Percentiles rank a stretch among this genome's conserved stretches.
These are phyloP conservation scores for Letharia lupina DNA, from an alignment of 495 filamentous ascomycete species.

Conservation along the genomic window DNA sequence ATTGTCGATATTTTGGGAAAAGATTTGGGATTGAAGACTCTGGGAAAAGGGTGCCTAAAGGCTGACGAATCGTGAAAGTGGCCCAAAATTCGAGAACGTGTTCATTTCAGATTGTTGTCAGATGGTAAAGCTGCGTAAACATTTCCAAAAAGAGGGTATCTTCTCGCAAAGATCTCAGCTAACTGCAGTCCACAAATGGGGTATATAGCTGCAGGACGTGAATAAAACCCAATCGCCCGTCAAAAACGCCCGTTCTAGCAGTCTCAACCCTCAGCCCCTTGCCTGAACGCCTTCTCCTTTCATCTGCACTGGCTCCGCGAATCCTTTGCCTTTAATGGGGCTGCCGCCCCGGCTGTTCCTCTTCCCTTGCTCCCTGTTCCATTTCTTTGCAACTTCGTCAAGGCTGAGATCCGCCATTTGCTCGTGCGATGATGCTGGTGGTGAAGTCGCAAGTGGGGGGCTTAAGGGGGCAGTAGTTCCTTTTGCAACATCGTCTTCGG, in stretches of 20 bases:
- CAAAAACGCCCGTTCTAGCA: neutral
- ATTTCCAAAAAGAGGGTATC: neutral
- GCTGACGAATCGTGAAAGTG: neutral
- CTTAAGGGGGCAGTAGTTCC: neutral
- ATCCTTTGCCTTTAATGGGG: constrained; percentile 1
- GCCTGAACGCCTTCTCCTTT: constrained; percentile 1
- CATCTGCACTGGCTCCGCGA: constrained; percentile 3
- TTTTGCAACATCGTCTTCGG: neutral
- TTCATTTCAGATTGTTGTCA: neutral
- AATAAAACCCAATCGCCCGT: neutral
- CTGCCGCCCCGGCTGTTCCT: constrained; percentile 2
- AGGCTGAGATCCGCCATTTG: constrained; percentile 6
- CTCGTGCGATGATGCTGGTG: constrained; percentile 2
- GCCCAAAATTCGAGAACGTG: neutral
- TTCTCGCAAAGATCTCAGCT: neutral
- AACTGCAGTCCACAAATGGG: neutral
- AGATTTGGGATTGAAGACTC: neutral
- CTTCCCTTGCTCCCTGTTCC: constrained; percentile 13
- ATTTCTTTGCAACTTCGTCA: constrained; percentile 17
- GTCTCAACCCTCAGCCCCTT: neutral
- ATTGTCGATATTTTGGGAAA: neutral
- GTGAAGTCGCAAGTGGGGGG: constrained; percentile 14
- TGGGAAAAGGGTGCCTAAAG: constrained; percentile 2
- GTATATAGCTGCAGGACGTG: neutral
- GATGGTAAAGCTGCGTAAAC: neutral